phyloP scores from a whole-genome alignment of 139 green algal species.

The Pleodorina starrii region DNA sequence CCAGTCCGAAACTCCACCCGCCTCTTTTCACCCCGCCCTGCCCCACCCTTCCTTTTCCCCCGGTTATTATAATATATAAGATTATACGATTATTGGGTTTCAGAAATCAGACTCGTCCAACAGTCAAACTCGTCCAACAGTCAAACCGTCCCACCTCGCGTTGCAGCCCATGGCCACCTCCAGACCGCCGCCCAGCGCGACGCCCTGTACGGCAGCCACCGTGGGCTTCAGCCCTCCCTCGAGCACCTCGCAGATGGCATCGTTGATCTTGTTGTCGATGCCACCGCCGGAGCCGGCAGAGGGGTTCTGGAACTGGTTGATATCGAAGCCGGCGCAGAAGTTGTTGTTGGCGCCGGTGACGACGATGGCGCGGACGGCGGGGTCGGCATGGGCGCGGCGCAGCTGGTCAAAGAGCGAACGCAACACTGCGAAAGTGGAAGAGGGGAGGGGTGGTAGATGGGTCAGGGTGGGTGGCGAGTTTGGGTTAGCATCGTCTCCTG shows the following conservation, averaged over 20 bases:
- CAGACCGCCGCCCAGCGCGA: conserved; percentile 94
- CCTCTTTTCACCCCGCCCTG: too few species aligned
- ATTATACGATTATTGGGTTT: too few species aligned
- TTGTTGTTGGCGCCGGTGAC: conserved; percentile 85
- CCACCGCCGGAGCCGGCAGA: conserved; percentile 68
- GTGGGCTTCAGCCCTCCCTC: conserved; percentile 92
- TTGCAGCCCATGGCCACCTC: conserved; percentile 96
- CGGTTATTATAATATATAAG: too few species aligned
- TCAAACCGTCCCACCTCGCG: conserved; percentile 63
- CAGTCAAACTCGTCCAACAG: too few species aligned
- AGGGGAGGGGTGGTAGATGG: background rate
- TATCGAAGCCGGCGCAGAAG: conserved; percentile 98
- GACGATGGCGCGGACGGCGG: conserved; percentile 90
- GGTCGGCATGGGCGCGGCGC: conserved; percentile 77
- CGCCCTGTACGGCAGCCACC: conserved; percentile 88
- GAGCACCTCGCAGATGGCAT: conserved; percentile 74
- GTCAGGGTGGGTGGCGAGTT: too few species aligned
- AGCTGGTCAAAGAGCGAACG: conserved; percentile 83
- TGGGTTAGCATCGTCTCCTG: too few species aligned
- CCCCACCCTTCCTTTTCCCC: too few species aligned
- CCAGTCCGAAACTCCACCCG: too few species aligned
- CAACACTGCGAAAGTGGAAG: conserved; percentile 79
- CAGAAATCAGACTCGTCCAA: too few species aligned
- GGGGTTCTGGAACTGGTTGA: conserved; percentile 75
- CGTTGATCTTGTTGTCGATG: conserved; percentile 73